Percentiles rank a stretch among this genome's conserved stretches.
Evolutionary conservation across 805 yeast genomes (phyloP).

Genomic region (Spathaspora hagerdaliae): DNA sequence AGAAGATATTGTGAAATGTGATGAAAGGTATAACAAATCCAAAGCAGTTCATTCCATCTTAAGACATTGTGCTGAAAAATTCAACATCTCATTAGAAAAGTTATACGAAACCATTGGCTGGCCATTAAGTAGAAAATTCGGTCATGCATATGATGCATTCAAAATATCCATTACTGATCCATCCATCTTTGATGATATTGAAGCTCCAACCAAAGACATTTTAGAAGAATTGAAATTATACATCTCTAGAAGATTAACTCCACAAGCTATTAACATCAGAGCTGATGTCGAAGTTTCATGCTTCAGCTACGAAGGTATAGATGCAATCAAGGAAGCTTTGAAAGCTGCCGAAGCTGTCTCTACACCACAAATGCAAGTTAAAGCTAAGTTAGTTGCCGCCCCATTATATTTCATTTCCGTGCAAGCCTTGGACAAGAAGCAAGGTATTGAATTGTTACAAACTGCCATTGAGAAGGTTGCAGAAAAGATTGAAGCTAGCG

Average conservation of each 20-base stretch:
- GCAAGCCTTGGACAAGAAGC: slow-evolving; percentile 85
- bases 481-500: slow-evolving; percentile 63
- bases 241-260: slow-evolving; percentile 91
- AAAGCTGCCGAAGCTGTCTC: slow-evolving; percentile 80
- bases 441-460: slow-evolving; percentile 77
- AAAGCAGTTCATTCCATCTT: slow-evolving; percentile 98
- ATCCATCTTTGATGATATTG: slow-evolving; percentile 75
- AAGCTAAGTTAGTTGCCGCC: slow-evolving; percentile 94
- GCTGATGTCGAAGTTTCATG: slow-evolving; percentile 99
- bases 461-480: slow-evolving; percentile 76
- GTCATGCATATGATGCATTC: slow-evolving; percentile 97
- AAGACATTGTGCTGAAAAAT: slow-evolving; percentile 97
- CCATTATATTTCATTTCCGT: slow-evolving; percentile 93
- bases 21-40: slow-evolving; percentile 93
- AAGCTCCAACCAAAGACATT: slow-evolving; percentile 67
- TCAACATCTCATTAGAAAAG: slow-evolving; percentile 78
- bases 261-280: slow-evolving; percentile 95
- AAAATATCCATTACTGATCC: slow-evolving; percentile 92
- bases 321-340: slow-evolving; percentile 89
- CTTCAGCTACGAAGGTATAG: slow-evolving; percentile 95
- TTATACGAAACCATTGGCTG: slow-evolving; percentile 90
- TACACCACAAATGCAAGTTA: slow-evolving; percentile 82
- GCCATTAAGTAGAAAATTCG: slow-evolving; percentile 94
- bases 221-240: slow-evolving; percentile 82
- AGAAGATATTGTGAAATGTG: slow-evolving; percentile 95